Percentiles rank a stretch among this genome's conserved stretches.
These are phyloP conservation scores for Osmanthus fragrans DNA, from an alignment of 257 asterid species.

Conservation along the genomic window DNA sequence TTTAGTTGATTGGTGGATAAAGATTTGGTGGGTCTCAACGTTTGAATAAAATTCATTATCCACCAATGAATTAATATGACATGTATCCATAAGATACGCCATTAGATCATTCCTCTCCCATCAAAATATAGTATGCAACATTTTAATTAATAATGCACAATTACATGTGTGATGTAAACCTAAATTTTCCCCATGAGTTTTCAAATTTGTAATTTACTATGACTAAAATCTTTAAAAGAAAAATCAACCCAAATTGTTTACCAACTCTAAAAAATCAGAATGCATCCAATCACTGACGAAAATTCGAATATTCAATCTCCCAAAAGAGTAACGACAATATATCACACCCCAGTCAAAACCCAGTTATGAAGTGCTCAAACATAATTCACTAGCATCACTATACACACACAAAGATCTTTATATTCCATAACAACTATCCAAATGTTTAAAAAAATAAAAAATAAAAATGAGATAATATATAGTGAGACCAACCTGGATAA, in stretches of 20 bases:
- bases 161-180: neutral
- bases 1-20: too few species aligned
- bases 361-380: slow-evolving; percentile 9
- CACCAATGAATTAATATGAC: too few species aligned
- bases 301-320: slow-evolving; percentile 1
- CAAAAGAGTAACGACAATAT: neutral
- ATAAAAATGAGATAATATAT: neutral
- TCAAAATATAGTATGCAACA: neutral
- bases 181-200: neutral
- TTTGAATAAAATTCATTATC: too few species aligned
- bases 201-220: neutral
- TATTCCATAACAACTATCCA: slow-evolving; percentile 15
- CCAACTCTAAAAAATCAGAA: slow-evolving; percentile 2
- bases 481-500: slow-evolving; percentile 33
- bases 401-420: slow-evolving; percentile 24
- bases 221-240: slow-evolving; percentile 5
- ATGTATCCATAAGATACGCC: too few species aligned
- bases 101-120: too few species aligned
- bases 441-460: neutral
- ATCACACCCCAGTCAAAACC: slow-evolving; percentile 10
- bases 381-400: neutral
- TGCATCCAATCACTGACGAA: neutral
- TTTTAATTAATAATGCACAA: neutral
- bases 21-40: too few species aligned
- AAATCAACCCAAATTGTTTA: neutral